Base-by-base conservation (phyloP, 768 basidiomycete genomes). In the Epithele typhae region DNA sequence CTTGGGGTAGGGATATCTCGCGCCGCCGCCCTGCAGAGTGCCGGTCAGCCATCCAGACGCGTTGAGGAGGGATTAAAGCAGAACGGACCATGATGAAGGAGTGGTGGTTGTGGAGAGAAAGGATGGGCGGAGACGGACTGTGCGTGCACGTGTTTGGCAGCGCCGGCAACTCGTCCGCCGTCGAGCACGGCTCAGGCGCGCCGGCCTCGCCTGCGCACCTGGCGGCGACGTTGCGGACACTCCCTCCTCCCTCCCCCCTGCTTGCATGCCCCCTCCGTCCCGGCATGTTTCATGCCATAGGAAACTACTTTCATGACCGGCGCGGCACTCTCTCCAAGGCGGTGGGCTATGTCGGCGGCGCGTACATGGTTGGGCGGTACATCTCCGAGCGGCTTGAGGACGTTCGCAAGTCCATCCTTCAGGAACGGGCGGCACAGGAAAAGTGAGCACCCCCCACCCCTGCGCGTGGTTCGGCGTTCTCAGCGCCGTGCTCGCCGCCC, bases 1-100 rank as follows among this genome's bases (percentile, higher is more conserved):
- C 74, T 93, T 94, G 25, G 92, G 93, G 65, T 85, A 96, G 8
- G 92, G 91, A 75, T 90, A 96, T 69, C 90, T 82, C 45, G 70
- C 78, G 52, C 87, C 87, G 68, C 87, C 88, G 37, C 88, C 88
- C 88, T 90, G 34, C 17, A 30, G 9, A 25, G 17, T 32, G 7
- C 6, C 24, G n/a, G 12, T 43, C n/a, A 34, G 27, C 14, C 27
- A 7, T 14, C 14, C 7, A 30, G 27, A 7, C 27, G 27, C 14
- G 27, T 14, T 30, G 27, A 30, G 27, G 14, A 14, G 14, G 27
- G 8, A 7, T 7, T 4, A 19, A 34, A 15, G 40, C 22, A 17
- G 23, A 30, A 52, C 55, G 22, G 19, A 53, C 56, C 56, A 57
- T 57, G 50, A 33, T 48, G 39, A 37, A 35, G 34, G 45, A 45